Evolutionary conservation across 768 basidiomycete genomes (phyloP).

Genomic region (Suillus placidus): DNA sequence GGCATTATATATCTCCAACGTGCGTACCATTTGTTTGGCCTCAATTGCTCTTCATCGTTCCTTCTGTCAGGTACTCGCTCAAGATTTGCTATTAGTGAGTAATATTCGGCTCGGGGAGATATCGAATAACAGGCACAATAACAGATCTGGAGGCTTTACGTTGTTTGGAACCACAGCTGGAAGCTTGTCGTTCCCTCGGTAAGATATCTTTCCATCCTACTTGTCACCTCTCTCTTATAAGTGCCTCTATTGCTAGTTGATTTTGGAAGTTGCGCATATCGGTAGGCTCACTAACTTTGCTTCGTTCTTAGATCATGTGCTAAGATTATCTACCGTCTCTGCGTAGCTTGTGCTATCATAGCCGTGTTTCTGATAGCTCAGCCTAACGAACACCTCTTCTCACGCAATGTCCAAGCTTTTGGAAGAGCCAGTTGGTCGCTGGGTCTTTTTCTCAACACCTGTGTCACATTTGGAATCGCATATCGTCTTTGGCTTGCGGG

Average conservation of each 20-base stretch:
- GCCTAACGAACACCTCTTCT: conserved; percentile 7
- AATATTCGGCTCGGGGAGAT: not conserved
- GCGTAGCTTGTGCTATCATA: conserved; percentile 7
- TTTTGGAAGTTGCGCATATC: conserved; percentile 11
- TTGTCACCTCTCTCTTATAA: not conserved
- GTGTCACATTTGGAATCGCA: conserved; percentile 20
- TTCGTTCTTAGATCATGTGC: not conserved
- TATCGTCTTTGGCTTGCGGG: conserved; percentile 17
- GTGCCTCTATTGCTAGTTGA: not conserved
- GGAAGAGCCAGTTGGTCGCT: conserved; percentile 16
- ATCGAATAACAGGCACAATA: not conserved
- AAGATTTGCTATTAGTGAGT: conserved; percentile 11
- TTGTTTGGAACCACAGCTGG: conserved; percentile 11
- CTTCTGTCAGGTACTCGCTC: conserved; percentile 10
- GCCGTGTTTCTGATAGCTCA: conserved; percentile 6
- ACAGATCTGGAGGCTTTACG: conserved; percentile 16
- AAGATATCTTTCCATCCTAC: conserved; percentile 1
- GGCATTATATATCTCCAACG: conserved; percentile 9
- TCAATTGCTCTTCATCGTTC: not conserved
- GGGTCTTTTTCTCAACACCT: conserved; percentile 18
- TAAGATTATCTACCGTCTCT: not conserved
- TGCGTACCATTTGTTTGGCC: not conserved
- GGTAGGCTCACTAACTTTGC: not conserved
- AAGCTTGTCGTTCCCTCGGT: conserved; percentile 3
- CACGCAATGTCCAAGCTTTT: conserved; percentile 8